Conservation (phyloP, 2,329 filamentous ascomycete genomes). For the Chlorencoelia australis region DNA sequence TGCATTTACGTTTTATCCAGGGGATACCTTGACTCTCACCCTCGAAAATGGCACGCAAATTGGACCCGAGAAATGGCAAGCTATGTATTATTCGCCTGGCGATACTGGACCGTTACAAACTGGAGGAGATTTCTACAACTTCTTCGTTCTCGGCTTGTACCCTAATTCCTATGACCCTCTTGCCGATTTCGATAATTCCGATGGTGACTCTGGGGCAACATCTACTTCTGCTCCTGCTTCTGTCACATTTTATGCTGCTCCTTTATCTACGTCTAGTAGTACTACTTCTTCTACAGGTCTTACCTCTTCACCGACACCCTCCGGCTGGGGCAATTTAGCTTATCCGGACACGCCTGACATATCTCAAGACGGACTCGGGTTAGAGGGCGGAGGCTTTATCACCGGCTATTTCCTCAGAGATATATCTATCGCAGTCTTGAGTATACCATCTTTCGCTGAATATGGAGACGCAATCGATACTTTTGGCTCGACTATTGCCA, state of each 20-base stretch:
- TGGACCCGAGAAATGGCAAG: conserved; percentile 26
- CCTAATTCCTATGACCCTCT: conserved; percentile 13
- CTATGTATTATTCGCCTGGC: conserved; percentile 19
- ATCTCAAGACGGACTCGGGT: conserved; percentile 14
- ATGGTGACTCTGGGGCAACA: conserved; percentile 1
- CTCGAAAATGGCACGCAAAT: conserved; percentile 30
- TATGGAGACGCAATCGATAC: conserved; percentile 19
- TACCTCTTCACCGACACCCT: too few species aligned
- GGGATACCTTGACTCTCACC: conserved; percentile 26
- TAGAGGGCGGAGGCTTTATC: conserved; percentile 14
- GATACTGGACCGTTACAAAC: conserved; percentile 22
- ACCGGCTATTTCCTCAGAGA: conserved; percentile 20
- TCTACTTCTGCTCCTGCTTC: conserved; percentile 1
- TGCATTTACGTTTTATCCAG: conserved; percentile 33
- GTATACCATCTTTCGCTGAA: conserved; percentile 30
- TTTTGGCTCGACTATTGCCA: conserved; percentile 24
- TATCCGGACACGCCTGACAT: conserved; percentile 14
- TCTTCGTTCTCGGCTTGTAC: conserved; percentile 19
- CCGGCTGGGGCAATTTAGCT: conserved; percentile 8
- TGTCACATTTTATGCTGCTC: too few species aligned
- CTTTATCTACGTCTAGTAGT: background rate
- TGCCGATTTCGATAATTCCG: background rate
- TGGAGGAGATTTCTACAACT: conserved; percentile 23
- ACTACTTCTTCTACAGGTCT: background rate
- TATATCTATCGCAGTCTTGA: conserved; percentile 29